Percentiles rank a stretch among this genome's conserved stretches.
These are phyloP conservation scores for Exserohilum rostratum DNA, from an alignment of 2,329 filamentous ascomycete genomes.

Conservation along the genomic window DNA sequence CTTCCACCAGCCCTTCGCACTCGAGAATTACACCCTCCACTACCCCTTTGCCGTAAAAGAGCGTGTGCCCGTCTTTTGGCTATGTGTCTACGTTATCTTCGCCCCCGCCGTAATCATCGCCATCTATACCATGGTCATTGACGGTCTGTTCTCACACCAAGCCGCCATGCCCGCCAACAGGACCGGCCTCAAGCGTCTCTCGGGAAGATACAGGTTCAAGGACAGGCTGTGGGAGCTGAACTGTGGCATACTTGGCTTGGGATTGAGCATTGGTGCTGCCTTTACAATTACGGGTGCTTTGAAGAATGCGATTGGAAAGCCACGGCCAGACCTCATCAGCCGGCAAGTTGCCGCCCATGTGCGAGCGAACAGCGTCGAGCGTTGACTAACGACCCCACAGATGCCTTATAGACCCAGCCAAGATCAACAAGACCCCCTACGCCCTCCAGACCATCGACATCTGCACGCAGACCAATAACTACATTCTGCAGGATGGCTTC, in stretches of 20 bases:
- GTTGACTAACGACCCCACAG: constrained; percentile 16
- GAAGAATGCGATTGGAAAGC: constrained; percentile 66
- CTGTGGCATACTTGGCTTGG: constrained; percentile 63
- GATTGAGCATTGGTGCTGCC: constrained; percentile 59
- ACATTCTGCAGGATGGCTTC: constrained; percentile 64
- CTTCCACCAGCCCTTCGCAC: constrained; percentile 64
- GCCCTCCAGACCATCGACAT: constrained; percentile 46
- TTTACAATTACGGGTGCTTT: constrained; percentile 64
- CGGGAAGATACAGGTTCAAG: constrained; percentile 58
- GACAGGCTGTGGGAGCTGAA: constrained; percentile 68
- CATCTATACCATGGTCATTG: constrained; percentile 63
- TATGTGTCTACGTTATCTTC: constrained; percentile 57
- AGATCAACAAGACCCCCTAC: constrained; percentile 9
- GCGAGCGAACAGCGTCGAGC: not conserved
- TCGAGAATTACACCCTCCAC: constrained; percentile 62
- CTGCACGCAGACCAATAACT: constrained; percentile 58
- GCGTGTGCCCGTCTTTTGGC: constrained; percentile 58
- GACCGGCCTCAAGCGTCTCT: constrained; percentile 42
- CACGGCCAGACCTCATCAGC: constrained; percentile 64
- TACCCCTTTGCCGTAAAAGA: constrained; percentile 64
- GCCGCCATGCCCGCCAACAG: constrained; percentile 35
- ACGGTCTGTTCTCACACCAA: constrained; percentile 63
- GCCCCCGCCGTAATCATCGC: constrained; percentile 59
- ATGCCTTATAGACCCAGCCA: constrained; percentile 23
- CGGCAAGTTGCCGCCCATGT: constrained; percentile 47